Conservation (phyloP, 352 stramenopile species). For the Globisporangium sylvaticum region DNA sequence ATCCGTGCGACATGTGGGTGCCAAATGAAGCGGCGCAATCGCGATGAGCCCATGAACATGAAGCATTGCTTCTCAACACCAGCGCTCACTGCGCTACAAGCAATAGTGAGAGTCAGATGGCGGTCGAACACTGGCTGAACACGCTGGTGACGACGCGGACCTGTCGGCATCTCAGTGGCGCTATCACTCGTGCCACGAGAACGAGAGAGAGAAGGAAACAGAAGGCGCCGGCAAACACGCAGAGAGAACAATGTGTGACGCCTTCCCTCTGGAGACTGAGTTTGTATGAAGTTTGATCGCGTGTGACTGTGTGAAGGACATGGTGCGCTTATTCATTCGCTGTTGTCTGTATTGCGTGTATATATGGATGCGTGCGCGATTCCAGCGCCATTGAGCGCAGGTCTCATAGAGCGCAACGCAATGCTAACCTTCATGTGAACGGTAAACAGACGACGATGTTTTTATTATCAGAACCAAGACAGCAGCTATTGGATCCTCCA, state of each 20-base stretch:
- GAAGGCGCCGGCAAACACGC: too few species aligned
- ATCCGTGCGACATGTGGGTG: neutral
- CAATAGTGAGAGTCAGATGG: too few species aligned
- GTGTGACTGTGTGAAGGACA: too few species aligned
- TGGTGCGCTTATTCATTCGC: too few species aligned
- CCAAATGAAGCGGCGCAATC: conserved; percentile 4
- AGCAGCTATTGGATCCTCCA: neutral
- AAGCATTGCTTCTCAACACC: neutral
- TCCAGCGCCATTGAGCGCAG: too few species aligned
- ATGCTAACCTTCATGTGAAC: neutral
- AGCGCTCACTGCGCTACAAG: too few species aligned
- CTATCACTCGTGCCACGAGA: too few species aligned
- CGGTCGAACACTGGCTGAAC: neutral
- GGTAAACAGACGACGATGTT: neutral
- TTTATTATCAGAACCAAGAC: neutral
- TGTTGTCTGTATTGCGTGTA: too few species aligned
- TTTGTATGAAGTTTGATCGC: too few species aligned
- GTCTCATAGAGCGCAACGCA: neutral
- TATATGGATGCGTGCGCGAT: too few species aligned
- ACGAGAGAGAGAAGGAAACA: neutral
- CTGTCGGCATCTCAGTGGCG: neutral
- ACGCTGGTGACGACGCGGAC: neutral
- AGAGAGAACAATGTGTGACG: neutral
- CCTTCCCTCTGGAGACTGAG: too few species aligned
- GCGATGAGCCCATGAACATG: neutral